Conservation (phyloP, 805 yeast genomes). For the Wickerhamomyces bovis region DNA sequence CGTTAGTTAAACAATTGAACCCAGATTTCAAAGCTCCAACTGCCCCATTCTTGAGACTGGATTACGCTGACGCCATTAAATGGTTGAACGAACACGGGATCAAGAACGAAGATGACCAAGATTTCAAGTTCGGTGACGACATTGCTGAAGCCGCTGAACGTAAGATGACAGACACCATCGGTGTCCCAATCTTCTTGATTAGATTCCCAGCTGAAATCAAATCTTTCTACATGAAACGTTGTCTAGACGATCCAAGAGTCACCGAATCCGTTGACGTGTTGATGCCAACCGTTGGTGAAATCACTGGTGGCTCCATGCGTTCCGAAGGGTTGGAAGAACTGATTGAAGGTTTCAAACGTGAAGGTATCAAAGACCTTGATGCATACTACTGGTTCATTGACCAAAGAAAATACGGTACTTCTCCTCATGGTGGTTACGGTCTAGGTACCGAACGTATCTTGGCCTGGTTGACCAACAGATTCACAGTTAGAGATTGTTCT, state of each 20-base stretch:
- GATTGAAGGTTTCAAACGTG: slow-evolving; percentile 88
- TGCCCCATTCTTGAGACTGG: slow-evolving; percentile 86
- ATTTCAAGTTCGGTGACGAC: slow-evolving; percentile 95
- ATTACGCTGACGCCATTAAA: slow-evolving; percentile 82
- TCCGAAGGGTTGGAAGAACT: slow-evolving; percentile 76
- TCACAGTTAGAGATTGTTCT: slow-evolving; percentile 97
- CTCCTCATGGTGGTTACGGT: slow-evolving; percentile 99
- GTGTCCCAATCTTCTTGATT: slow-evolving; percentile 85
- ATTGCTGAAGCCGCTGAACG: slow-evolving; percentile 99
- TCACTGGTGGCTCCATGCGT: slow-evolving; percentile 99
- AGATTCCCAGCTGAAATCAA: slow-evolving; percentile 96
- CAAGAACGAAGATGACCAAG: slow-evolving; percentile 90
- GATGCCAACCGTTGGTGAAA: slow-evolving; percentile 99
- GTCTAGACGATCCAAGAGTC: slow-evolving; percentile 84
- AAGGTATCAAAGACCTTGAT: slow-evolving; percentile 63
- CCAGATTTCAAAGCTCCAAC: slow-evolving; percentile 82
- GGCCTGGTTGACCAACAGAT: slow-evolving; percentile 97
- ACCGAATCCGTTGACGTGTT: slow-evolving; percentile 97
- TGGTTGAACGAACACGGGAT: slow-evolving; percentile 97
- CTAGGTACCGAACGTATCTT: slow-evolving; percentile 96
- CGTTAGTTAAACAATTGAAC: slow-evolving; percentile 84
- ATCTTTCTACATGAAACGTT: slow-evolving; percentile 96
- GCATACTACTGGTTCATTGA: slow-evolving; percentile 96
- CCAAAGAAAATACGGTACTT: slow-evolving; percentile 93
- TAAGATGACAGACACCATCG: slow-evolving; percentile 93